A percentile compares a stretch with the other conserved stretches of the same genome.
phyloP scores from a whole-genome alignment of 2,329 filamentous ascomycete genomes.

The Diaporthe vexans region DNA sequence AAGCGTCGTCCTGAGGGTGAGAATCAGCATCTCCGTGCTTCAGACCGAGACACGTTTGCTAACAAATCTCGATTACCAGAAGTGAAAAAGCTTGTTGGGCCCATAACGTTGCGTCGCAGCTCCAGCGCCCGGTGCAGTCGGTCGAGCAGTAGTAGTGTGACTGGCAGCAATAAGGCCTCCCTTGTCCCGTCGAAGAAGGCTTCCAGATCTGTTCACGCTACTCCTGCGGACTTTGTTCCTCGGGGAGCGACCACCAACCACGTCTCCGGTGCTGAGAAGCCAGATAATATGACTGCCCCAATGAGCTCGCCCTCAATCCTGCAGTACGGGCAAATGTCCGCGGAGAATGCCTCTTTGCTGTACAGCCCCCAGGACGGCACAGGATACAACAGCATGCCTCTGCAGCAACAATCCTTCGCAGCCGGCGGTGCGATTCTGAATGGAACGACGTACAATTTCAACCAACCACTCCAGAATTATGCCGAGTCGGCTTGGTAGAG shows the following conservation, averaged over 20 bases:
- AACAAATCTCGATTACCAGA: neutral
- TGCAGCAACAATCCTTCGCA: slow-evolving; percentile 8
- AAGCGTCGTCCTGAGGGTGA: slow-evolving; percentile 42
- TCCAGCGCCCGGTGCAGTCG: slow-evolving; percentile 14
- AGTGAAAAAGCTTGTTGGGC: neutral
- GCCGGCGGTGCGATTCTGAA: slow-evolving; percentile 2
- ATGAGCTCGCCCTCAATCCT: slow-evolving; percentile 9
- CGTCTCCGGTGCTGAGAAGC: neutral
- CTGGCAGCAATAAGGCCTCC: slow-evolving; percentile 17
- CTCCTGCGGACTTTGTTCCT: neutral
- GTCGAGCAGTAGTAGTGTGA: slow-evolving; percentile 13
- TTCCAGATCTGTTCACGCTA: neutral
- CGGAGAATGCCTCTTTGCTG: neutral
- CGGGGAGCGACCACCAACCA: neutral
- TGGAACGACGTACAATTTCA: slow-evolving; percentile 20
- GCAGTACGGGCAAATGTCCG: slow-evolving; percentile 17
- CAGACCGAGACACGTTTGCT: slow-evolving; percentile 1
- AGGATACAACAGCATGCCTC: neutral
- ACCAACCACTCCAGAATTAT: slow-evolving; percentile 2
- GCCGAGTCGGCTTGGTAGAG: slow-evolving; percentile 14
- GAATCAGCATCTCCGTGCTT: slow-evolving; percentile 41
- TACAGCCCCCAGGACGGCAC: slow-evolving; percentile 6
- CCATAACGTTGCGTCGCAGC: slow-evolving; percentile 6
- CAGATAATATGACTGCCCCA: neutral
- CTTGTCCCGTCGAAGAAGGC: neutral